phyloP scores from a whole-genome alignment of 75 land plant species.

The Cryptomeria japonica region DNA sequence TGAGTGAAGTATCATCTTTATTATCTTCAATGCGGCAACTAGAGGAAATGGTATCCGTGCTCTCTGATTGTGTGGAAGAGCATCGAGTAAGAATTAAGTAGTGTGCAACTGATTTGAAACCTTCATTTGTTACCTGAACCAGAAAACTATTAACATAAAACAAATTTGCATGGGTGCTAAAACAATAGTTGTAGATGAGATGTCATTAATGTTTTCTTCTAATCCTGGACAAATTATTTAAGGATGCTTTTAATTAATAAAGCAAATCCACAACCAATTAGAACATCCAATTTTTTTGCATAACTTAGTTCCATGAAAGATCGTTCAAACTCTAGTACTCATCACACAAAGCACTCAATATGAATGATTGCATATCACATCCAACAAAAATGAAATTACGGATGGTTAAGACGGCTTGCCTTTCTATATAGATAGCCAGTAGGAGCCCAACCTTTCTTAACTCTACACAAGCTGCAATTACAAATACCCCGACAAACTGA shows the following conservation, averaged over 20 bases:
- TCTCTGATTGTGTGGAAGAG: not conserved
- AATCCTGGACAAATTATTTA: not conserved
- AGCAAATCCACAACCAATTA: not conserved
- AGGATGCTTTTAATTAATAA: not conserved
- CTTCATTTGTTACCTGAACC: constrained; percentile 39
- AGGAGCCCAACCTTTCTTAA: constrained; percentile 86
- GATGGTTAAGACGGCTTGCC: constrained; percentile 23
- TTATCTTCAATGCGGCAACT: not conserved
- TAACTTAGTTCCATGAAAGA: not conserved
- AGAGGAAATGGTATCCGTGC: not conserved
- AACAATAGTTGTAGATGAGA: not conserved
- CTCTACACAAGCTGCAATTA: constrained; percentile 88
- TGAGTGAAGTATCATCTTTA: not conserved
- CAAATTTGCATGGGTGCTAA: not conserved
- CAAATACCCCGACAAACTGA: constrained; percentile 91
- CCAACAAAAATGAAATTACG: not conserved
- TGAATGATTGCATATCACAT: not conserved
- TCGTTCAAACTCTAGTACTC: not conserved
- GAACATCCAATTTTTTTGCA: not conserved
- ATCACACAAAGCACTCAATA: not conserved
- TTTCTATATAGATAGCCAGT: constrained; percentile 63
- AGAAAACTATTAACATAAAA: not conserved
- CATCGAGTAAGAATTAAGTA: constrained; percentile 65
- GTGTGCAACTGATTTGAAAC: constrained; percentile 93
- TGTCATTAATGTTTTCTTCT: not conserved